Evolutionary conservation across 1,284 basidiomycete genomes (phyloP).

Genomic region (Athelia psychrophila): DNA sequence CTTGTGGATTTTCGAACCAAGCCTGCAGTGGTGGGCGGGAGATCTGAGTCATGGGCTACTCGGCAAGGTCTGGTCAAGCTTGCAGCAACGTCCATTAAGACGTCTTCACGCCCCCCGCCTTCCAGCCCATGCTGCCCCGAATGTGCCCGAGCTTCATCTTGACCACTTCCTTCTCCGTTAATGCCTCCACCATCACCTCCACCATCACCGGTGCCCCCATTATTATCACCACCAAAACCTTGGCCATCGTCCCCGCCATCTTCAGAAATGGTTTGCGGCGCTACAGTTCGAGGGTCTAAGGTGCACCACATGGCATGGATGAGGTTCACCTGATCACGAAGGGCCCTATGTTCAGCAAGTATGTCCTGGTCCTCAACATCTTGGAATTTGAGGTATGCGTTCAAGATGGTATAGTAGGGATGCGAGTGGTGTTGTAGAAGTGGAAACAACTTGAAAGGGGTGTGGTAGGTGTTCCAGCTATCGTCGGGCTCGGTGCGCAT

Average conservation of each 20-base stretch:
- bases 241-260: background rate
- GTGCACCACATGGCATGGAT: background rate
- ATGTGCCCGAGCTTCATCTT: no score
- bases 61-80: background rate
- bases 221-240: background rate
- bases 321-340: background rate
- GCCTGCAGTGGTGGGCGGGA: background rate
- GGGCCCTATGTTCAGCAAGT: background rate
- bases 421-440: background rate
- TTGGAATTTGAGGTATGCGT: background rate
- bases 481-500: background rate
- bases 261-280: background rate
- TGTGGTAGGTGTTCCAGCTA: background rate
- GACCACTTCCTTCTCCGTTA: background rate
- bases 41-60: background rate
- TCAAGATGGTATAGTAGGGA: background rate
- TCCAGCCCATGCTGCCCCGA: no score
- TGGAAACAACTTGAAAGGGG: background rate
- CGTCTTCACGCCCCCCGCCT: no score
- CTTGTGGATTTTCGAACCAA: background rate
- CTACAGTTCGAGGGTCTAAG: background rate
- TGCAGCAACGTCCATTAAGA: no score
- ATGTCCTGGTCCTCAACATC: background rate
- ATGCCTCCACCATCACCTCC: no score
- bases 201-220: background rate